Evolutionary conservation across 1,139 yeast species (phyloP).

Genomic region (Taiozyma sp.): DNA sequence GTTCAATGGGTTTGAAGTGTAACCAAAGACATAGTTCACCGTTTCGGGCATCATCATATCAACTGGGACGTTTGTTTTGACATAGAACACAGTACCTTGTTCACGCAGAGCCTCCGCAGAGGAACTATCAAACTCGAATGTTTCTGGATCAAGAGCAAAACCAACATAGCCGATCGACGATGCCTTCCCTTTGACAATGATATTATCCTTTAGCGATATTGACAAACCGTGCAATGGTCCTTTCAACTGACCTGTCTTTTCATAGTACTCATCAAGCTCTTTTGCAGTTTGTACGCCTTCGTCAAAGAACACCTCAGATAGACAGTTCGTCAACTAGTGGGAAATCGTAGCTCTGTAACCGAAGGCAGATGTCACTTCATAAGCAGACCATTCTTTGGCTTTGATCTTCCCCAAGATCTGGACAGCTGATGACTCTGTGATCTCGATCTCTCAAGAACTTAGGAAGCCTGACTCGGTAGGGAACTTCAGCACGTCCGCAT

Average conservation of each 20-base stretch:
- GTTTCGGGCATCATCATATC: slow-evolving; percentile 49
- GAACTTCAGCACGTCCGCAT: slow-evolving; percentile 32
- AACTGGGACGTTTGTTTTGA: slow-evolving; percentile 53
- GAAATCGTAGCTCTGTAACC: slow-evolving; percentile 53
- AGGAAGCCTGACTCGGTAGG: slow-evolving; percentile 29
- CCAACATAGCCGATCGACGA: slow-evolving; percentile 42
- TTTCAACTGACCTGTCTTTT: slow-evolving; percentile 30
- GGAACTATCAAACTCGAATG: slow-evolving; percentile 32
- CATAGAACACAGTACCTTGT: slow-evolving; percentile 50
- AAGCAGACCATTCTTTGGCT: slow-evolving; percentile 31
- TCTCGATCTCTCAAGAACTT: slow-evolving; percentile 27
- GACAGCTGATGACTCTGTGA: slow-evolving; percentile 31
- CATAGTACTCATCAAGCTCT: slow-evolving; percentile 38
- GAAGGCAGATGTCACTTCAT: slow-evolving; percentile 42
- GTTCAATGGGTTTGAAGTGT: slow-evolving; percentile 41
- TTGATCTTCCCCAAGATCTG: slow-evolving; percentile 28
- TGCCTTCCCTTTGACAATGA: slow-evolving; percentile 40
- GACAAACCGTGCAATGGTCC: slow-evolving; percentile 72
- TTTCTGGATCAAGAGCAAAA: slow-evolving; percentile 32
- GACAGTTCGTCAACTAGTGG: slow-evolving; percentile 49
- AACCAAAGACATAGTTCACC: slow-evolving; percentile 38
- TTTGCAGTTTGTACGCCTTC: slow-evolving; percentile 38
- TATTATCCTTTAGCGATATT: slow-evolving; percentile 50
- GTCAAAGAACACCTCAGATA: slow-evolving; percentile 36
- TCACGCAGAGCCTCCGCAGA: slow-evolving; percentile 36